Base-by-base conservation (phyloP, 1,139 yeast species). In the Fermentozyma sake region DNA sequence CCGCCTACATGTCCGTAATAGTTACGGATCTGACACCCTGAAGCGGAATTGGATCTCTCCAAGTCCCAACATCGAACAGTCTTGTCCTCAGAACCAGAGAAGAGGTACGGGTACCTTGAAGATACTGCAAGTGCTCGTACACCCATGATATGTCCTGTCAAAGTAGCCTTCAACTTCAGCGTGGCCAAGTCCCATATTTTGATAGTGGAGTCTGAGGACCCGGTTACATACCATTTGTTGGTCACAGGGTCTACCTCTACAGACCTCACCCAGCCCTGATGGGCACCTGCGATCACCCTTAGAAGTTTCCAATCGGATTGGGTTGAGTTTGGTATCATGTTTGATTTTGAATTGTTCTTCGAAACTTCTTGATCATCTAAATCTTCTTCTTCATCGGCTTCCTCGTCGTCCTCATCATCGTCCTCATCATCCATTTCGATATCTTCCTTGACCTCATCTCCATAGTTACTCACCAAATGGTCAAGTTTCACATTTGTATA, bases 41-140 rank as follows among this genome's bases (percentile, higher is more conserved):
- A 51, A 1, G 57, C 42, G 2, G 85, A 79, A 43, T 76, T 75
- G 42, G 91, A 85, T 44, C 79, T 73, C 52, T 91, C 97, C 44
- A 93, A 63, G 58, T 93, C 98, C 96, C 97, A 93, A 55, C 97
- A 89, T 47, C 87, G 76, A n/a, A 87, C 86, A 20, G 87, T 72
- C 51, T 89, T 89, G 55, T 93, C 99, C 50, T 91, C 97, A 20
- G 96, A 84, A 15, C 93, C 93, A 7, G 93, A 77, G 50, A 87
- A 93, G 58, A 93, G 61, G 52, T 91, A 91, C 0, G 97, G 96
- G 46, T 77, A 86, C 32, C 83, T 62, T 3, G 69, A 58, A 0
- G 96, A 84, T 1, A 89, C 72, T 0, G 71, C 79, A 15, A 91
- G 50, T 2, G 87, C 82, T 30, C 96, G 61, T 1, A 93, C 91